A percentile compares a stretch with the other conserved stretches of the same genome.
Evolutionary conservation across 2,329 filamentous ascomycete genomes (phyloP).

Genomic region (Scopulariopsis brevicaulis): DNA sequence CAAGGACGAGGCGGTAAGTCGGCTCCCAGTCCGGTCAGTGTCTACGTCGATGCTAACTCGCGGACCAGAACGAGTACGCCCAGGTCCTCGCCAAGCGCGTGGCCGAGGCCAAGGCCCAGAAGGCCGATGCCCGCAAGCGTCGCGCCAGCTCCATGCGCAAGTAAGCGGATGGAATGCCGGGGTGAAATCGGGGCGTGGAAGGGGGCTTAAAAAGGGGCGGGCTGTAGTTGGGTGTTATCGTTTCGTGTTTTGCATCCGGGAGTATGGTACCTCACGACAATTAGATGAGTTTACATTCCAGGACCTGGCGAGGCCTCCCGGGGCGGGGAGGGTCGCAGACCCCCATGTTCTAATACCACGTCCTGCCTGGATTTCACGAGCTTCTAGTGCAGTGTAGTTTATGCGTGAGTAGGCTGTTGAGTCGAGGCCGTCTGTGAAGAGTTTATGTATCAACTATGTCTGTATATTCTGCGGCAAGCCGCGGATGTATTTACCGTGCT

Average conservation of each 20-base stretch:
- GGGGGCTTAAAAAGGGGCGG: neutral
- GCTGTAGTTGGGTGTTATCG: neutral
- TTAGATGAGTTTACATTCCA: neutral
- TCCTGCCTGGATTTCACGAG: neutral
- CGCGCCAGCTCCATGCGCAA: slow-evolving; percentile 92
- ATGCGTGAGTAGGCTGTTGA: too few species aligned
- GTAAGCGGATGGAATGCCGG: slow-evolving; percentile 38
- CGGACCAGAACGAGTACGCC: slow-evolving; percentile 83
- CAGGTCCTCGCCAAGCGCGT: slow-evolving; percentile 95
- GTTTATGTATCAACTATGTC: too few species aligned
- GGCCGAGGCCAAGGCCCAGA: slow-evolving; percentile 86
- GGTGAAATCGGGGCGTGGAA: slow-evolving; percentile 1
- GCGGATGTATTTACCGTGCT: too few species aligned
- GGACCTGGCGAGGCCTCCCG: neutral
- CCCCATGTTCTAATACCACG: neutral
- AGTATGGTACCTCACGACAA: neutral
- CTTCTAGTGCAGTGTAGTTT: neutral
- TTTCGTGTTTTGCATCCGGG: slow-evolving; percentile 1
- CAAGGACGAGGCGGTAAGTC: slow-evolving; percentile 96
- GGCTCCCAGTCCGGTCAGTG: neutral
- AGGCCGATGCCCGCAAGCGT: slow-evolving; percentile 92
- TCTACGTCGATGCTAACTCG: slow-evolving; percentile 16
- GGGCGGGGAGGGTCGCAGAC: neutral
- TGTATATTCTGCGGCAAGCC: too few species aligned
- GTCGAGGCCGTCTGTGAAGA: too few species aligned